Percentiles rank a stretch among this genome's conserved stretches.
Evolutionary conservation across 2,329 filamentous ascomycete genomes (phyloP).

Genomic region (Ophiostoma ips): DNA sequence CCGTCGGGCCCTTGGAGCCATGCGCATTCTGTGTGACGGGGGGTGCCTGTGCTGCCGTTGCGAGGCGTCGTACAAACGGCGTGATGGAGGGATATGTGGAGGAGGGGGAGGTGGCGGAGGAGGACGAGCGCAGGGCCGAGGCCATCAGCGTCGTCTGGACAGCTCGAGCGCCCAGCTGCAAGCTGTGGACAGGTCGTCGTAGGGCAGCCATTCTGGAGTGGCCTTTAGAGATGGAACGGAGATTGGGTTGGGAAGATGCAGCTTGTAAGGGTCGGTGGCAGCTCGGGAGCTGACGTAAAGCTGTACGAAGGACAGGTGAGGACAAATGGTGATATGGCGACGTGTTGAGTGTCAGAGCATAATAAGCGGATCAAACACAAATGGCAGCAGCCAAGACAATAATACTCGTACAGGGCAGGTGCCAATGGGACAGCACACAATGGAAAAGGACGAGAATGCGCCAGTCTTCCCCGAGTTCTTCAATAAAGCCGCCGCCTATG

Average conservation of each 20-base stretch:
- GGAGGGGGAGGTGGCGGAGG: constrained; percentile 17
- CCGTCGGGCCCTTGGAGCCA: constrained; percentile 65
- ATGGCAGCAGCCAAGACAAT: too few relatives aligned
- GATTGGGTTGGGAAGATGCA: too few relatives aligned
- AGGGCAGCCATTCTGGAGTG: constrained; percentile 17
- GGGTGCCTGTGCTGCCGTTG: constrained; percentile 43
- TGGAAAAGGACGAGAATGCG: neutral
- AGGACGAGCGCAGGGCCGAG: neutral
- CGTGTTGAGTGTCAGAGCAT: neutral
- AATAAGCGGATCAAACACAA: neutral
- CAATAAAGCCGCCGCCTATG: too few relatives aligned
- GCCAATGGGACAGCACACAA: neutral
- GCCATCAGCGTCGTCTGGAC: neutral
- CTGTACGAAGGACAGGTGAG: neutral
- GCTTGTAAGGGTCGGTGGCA: neutral
- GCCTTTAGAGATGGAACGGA: too few relatives aligned
- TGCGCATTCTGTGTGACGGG: constrained; percentile 68
- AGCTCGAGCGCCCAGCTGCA: constrained; percentile 5
- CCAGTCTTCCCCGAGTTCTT: too few relatives aligned
- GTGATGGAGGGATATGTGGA: neutral
- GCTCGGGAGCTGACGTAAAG: neutral
- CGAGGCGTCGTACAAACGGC: constrained; percentile 27
- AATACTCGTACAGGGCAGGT: too few relatives aligned
- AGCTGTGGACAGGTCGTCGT: constrained; percentile 20
- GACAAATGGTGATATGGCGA: neutral